These are phyloP conservation scores for Phlebiopsis flavidoalba DNA, from an alignment of 768 basidiomycete genomes.

Conservation along the genomic window DNA sequence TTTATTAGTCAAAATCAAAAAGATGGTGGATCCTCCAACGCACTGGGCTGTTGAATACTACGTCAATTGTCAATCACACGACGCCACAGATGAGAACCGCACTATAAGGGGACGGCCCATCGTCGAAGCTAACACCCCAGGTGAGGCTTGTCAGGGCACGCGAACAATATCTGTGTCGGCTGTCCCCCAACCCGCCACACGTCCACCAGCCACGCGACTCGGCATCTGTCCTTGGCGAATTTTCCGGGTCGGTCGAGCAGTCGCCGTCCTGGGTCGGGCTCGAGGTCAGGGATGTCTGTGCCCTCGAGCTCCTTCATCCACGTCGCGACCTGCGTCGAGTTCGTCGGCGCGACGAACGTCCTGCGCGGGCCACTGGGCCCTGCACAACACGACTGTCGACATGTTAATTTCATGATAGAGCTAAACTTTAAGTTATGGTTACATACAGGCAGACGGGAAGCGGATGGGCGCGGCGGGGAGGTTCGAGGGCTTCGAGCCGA, in stretches of 20 bases:
- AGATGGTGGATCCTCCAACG: conserved; percentile 16
- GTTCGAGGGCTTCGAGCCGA: conserved; percentile 54
- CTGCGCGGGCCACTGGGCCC: conserved; percentile 55
- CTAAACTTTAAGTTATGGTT: conserved; percentile 15
- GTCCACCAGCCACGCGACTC: conserved; percentile 86
- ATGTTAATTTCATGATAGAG: background rate
- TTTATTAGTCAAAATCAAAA: background rate
- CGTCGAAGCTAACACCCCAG: conserved; percentile 86
- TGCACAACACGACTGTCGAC: conserved; percentile 37
- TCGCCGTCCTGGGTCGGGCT: conserved; percentile 63
- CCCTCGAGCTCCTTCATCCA: conserved; percentile 81
- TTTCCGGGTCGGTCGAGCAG: conserved; percentile 55
- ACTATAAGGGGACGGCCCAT: conserved; percentile 85
- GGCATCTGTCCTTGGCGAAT: conserved; percentile 51
- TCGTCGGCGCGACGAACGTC: conserved; percentile 61
- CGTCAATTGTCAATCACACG: conserved; percentile 2
- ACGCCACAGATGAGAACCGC: conserved; percentile 28
- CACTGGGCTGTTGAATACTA: conserved; percentile 40
- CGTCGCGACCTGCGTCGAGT: conserved; percentile 54
- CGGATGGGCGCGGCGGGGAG: conserved; percentile 58
- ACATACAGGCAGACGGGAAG: conserved; percentile 60
- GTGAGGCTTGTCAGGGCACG: conserved; percentile 63
- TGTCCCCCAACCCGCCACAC: conserved; percentile 70
- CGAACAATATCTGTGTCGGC: conserved; percentile 53
- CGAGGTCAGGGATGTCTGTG: conserved; percentile 59